Evolutionary conservation across 192 early-diverging fungal species (phyloP).

Genomic region (Funneliformis geosporum): DNA sequence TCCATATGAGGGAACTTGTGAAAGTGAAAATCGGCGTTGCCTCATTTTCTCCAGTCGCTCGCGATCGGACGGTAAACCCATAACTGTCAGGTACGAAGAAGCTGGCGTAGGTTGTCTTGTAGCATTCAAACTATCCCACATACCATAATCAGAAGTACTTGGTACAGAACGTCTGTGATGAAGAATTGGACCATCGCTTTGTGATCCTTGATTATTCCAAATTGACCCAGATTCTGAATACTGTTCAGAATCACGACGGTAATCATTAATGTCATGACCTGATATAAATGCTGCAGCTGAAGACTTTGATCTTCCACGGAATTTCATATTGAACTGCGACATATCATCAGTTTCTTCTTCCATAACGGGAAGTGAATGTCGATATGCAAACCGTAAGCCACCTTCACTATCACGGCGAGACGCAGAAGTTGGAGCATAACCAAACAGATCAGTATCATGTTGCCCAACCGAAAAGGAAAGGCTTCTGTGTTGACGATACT

Average conservation of each 20-base stretch:
- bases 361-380: conserved; percentile 48
- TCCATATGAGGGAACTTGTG: conserved; percentile 40
- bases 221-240: conserved; percentile 55
- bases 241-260: conserved; percentile 49
- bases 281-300: conserved; percentile 67
- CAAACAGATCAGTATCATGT: conserved; percentile 47
- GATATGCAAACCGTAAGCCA: conserved; percentile 38
- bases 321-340: conserved; percentile 39
- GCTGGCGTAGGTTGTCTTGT: conserved; percentile 31
- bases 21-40: conserved; percentile 62
- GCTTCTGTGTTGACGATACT: conserved; percentile 60
- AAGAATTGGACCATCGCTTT: conserved; percentile 35
- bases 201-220: conserved; percentile 46
- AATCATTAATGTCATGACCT: conserved; percentile 39
- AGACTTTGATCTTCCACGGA: conserved; percentile 62
- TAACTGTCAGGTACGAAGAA: conserved; percentile 26
- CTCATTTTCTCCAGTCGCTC: conserved; percentile 54
- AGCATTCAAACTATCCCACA: conserved; percentile 48
- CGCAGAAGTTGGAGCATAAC: conserved; percentile 34
- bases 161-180: conserved; percentile 61
- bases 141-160: conserved; percentile 47
- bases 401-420: conserved; percentile 45
- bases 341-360: conserved; percentile 55
- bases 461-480: conserved; percentile 64
- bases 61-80: conserved; percentile 37